A percentile compares a stretch with the other conserved stretches of the same genome.
phyloP scores from a whole-genome alignment of 352 stramenopile genomes.

The Saprolegnia parasitica region DNA sequence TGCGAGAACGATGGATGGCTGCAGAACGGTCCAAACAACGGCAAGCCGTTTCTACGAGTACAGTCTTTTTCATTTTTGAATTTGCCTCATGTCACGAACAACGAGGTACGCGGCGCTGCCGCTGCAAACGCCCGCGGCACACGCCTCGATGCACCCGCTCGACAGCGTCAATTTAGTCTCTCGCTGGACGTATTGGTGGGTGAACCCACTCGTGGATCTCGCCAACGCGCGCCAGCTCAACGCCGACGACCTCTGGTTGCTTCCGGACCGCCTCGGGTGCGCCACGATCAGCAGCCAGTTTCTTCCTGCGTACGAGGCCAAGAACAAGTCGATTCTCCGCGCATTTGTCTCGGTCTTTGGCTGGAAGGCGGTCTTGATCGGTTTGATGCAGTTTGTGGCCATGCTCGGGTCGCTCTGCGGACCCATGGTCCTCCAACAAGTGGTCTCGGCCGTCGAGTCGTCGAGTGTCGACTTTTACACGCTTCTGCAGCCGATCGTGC shows the following conservation, averaged over 20 bases:
- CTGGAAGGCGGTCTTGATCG: slow-evolving; percentile 9
- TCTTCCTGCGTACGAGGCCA: not conserved
- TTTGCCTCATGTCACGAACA: too few relatives aligned
- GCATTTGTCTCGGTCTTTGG: slow-evolving; percentile 26
- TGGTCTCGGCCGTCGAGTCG: slow-evolving; percentile 37
- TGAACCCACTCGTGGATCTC: slow-evolving; percentile 3
- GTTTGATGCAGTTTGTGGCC: slow-evolving; percentile 12
- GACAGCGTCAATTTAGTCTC: slow-evolving; percentile 15
- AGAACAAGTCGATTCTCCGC: slow-evolving; percentile 21
- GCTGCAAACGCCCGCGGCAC: too few relatives aligned
- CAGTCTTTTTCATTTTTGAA: too few relatives aligned
- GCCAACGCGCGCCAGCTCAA: slow-evolving; percentile 11
- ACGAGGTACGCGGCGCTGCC: too few relatives aligned
- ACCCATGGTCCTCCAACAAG: slow-evolving; percentile 27
- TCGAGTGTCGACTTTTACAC: slow-evolving; percentile 32
- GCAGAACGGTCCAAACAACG: too few relatives aligned
- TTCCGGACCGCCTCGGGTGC: too few relatives aligned
- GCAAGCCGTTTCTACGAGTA: too few relatives aligned
- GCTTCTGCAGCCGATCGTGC: slow-evolving; percentile 32
- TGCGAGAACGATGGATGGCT: too few relatives aligned
- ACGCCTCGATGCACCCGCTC: too few relatives aligned
- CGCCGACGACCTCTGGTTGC: slow-evolving; percentile 1
- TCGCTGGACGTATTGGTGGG: slow-evolving; percentile 12
- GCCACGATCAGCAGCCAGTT: slow-evolving; percentile 5
- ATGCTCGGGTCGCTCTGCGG: slow-evolving; percentile 10